A percentile compares a stretch with the other conserved stretches of the same genome.
These are phyloP conservation scores for Eurotiales sp. DNA, from an alignment of 2,329 filamentous ascomycete genomes.

Conservation along the genomic window DNA sequence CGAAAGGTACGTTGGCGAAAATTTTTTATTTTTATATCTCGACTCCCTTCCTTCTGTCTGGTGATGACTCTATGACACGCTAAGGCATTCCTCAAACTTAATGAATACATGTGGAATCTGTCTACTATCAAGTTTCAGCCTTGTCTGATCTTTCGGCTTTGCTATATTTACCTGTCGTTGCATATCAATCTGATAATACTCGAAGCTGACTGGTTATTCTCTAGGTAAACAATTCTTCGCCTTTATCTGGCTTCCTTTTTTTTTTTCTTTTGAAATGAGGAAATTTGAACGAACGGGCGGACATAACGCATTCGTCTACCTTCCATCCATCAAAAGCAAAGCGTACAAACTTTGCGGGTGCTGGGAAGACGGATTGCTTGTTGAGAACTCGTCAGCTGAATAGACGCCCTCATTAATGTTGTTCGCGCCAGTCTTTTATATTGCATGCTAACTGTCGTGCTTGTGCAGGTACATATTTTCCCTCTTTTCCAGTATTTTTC, in stretches of 20 bases:
- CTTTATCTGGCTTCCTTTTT: no score
- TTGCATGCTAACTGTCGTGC: constrained; percentile 3
- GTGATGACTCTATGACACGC: constrained; percentile 62
- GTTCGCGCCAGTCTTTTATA: background rate
- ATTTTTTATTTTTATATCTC: constrained; percentile 13
- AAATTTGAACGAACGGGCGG: constrained; percentile 67
- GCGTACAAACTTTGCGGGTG: constrained; percentile 64
- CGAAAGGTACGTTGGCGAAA: constrained; percentile 42
- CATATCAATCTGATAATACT: constrained; percentile 13
- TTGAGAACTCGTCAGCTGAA: constrained; percentile 68
- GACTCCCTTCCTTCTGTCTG: constrained; percentile 25
- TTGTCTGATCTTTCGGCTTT: constrained; percentile 54
- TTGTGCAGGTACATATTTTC: constrained; percentile 18
- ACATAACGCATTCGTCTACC: constrained; percentile 56
- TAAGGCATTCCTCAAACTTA: constrained; percentile 68
- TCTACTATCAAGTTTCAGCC: constrained; percentile 63
- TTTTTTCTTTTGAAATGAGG: constrained; percentile 46
- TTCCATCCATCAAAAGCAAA: constrained; percentile 52
- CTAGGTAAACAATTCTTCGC: constrained; percentile 12
- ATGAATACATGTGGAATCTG: constrained; percentile 61
- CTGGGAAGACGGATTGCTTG: constrained; percentile 54
- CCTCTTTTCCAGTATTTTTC: constrained; percentile 14
- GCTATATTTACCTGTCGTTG: constrained; percentile 10
- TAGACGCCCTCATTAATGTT: constrained; percentile 1
- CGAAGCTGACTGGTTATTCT: constrained; percentile 15